Base-by-base conservation (phyloP, 2,329 filamentous ascomycete genomes). In the Alternaria sp. region DNA sequence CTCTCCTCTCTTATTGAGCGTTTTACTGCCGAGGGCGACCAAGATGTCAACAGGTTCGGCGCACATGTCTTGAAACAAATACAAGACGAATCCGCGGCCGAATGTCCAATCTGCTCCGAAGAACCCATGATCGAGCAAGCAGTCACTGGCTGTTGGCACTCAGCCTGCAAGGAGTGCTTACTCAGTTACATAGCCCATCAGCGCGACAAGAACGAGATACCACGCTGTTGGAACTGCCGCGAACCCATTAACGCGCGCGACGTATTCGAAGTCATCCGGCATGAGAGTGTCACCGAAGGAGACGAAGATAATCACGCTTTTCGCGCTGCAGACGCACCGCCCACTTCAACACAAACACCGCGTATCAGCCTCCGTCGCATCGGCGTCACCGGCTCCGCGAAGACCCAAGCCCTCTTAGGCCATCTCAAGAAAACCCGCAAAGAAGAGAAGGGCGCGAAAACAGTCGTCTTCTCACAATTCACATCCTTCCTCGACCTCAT, bases 91-190 rank as follows among this genome's bases (percentile, higher is more conserved):
- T 90, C 92, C 0, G 88, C 91, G 62, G 91, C 91, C 64, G 96
- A 99, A 81, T 99, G 96, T 73, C 95, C 96, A 0, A 92, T 99
- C 56, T 99, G 96, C 80, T 89, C 92, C 5, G 95, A 98, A 78
- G 96, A 98, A 78, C 93, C 94, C 4, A 98, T 98, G 93, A 88
- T 93, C 44, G 91, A 97, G 57, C 95, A 97, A 75, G 91, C 92
- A 0, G 96, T 99, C 2, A 98, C 96, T 0, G 93, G 93, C 0
- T 99, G 96, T 81, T 99, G 96, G 93, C 96, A 99, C 79, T 97
- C 93, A 32, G 94, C 96, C 1, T 99, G 96, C 83, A 97, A 96
- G 80, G 91, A 92, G 66, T 99, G 96, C 73, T 83, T 98, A n/a
- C 83, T 96, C 2, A 90, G 93, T 70, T 97, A 93, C 71, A 96